A percentile compares a stretch with the other conserved stretches of the same genome.
phyloP scores from a whole-genome alignment of 169 alveolate species.

The Eimeria mitis region DNA sequence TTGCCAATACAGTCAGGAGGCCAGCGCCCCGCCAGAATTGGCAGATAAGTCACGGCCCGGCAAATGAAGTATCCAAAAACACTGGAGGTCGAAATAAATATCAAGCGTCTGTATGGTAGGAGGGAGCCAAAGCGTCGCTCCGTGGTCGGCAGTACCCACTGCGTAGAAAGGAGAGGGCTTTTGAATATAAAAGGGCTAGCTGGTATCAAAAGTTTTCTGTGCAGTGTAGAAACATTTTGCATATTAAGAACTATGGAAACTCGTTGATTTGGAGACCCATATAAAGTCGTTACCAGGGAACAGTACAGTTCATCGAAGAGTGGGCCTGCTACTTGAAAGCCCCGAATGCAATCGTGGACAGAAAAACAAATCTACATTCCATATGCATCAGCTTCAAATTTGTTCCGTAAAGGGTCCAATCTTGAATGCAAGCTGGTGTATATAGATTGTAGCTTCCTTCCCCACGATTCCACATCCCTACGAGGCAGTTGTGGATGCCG shows the following conservation, averaged over 20 bases:
- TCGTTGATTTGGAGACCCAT: background rate
- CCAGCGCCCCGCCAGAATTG: background rate
- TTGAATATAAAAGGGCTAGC: background rate
- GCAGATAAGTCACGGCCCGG: background rate
- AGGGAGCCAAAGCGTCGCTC: background rate
- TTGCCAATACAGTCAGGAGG: background rate
- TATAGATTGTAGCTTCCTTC: background rate
- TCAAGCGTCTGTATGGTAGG: background rate
- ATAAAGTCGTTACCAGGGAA: background rate
- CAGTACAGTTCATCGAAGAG: background rate
- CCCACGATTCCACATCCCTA: background rate
- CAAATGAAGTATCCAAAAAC: background rate
- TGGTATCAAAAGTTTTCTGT: background rate
- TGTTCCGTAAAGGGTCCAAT: background rate
- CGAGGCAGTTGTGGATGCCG: background rate
- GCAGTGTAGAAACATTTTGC: background rate
- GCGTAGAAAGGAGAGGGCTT: background rate
- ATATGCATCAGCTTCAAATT: background rate
- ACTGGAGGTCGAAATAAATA: background rate
- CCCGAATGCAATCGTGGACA: constrained; percentile 11
- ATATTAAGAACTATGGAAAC: background rate
- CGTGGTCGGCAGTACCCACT: background rate
- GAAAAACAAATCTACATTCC: background rate
- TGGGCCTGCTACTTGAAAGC: background rate
- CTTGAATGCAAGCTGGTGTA: background rate